Conservation (phyloP, 169 alveolate species). For the Plasmodium gaboni region DNA sequence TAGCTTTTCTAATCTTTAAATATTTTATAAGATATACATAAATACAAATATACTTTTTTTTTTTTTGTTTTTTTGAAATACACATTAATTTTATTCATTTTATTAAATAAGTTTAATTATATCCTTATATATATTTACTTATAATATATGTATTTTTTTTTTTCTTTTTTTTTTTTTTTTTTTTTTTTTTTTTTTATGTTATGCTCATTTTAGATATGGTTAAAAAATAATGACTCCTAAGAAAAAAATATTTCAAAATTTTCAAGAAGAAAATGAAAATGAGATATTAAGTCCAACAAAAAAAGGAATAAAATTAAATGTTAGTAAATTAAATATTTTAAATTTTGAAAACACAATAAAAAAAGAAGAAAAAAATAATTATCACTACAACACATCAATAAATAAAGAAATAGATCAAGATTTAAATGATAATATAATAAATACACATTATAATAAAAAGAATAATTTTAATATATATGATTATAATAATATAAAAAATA, state of each 20-base stretch:
- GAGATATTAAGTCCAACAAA: conserved; percentile 70
- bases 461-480: background rate
- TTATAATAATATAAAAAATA: conserved; percentile 20
- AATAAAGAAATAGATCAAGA: background rate
- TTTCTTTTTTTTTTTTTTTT: too few species aligned
- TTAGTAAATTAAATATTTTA: conserved; percentile 42
- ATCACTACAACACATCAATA: background rate
- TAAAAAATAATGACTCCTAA: conserved; percentile 9
- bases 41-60: too few species aligned
- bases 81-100: too few species aligned
- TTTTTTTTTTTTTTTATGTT: too few species aligned
- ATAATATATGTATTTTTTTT: too few species aligned
- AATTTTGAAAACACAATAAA: conserved; percentile 18
- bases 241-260: conserved; percentile 30
- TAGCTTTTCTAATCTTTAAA: too few species aligned
- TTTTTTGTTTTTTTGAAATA: too few species aligned
- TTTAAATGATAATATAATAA: background rate
- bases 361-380: conserved; percentile 16
- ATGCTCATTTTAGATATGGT: background rate
- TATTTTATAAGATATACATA: too few species aligned
- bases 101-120: too few species aligned
- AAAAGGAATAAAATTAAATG: conserved; percentile 64
- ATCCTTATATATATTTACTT: too few species aligned
- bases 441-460: background rate
- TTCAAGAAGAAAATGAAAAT: conserved; percentile 26